These are phyloP conservation scores for Podochytrium sp. DNA, from an alignment of 192 early-diverging fungal species.

Conservation along the genomic window DNA sequence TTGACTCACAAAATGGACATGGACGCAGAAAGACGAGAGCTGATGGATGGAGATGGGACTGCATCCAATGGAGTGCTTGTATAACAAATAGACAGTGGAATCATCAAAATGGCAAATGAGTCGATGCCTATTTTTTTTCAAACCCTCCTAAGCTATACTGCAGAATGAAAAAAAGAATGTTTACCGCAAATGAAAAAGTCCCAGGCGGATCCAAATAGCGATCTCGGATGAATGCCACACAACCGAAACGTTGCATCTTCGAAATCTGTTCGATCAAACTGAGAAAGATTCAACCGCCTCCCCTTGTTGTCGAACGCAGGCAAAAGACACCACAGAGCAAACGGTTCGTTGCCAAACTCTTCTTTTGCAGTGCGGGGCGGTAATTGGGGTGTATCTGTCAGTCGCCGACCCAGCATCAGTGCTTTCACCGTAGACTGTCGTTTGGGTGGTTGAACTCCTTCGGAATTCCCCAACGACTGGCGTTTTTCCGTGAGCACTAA, in stretches of 20 bases:
- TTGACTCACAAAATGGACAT: neutral
- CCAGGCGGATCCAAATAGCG: conserved; percentile 9
- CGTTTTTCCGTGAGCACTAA: too few species aligned
- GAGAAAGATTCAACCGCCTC: neutral
- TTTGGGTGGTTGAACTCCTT: neutral
- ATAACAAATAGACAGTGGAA: conserved; percentile 25
- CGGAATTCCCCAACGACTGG: too few species aligned
- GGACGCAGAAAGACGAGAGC: neutral
- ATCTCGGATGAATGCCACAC: conserved; percentile 21
- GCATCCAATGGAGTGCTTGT: conserved; percentile 4
- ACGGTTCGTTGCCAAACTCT: neutral
- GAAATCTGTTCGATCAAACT: conserved; percentile 19
- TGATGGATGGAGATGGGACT: neutral
- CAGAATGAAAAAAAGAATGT: neutral
- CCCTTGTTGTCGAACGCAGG: conserved; percentile 22
- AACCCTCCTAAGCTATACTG: too few species aligned
- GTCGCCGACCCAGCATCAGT: too few species aligned
- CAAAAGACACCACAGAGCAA: conserved; percentile 1
- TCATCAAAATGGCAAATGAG: conserved; percentile 9
- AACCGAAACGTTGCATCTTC: conserved; percentile 9
- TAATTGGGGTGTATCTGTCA: too few species aligned
- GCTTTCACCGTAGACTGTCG: too few species aligned
- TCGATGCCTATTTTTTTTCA: too few species aligned
- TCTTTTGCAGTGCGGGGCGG: too few species aligned
- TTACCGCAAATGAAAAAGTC: conserved; percentile 9